Conservation (phyloP, 495 filamentous ascomycete species). For the Neurospora pannonica region DNA sequence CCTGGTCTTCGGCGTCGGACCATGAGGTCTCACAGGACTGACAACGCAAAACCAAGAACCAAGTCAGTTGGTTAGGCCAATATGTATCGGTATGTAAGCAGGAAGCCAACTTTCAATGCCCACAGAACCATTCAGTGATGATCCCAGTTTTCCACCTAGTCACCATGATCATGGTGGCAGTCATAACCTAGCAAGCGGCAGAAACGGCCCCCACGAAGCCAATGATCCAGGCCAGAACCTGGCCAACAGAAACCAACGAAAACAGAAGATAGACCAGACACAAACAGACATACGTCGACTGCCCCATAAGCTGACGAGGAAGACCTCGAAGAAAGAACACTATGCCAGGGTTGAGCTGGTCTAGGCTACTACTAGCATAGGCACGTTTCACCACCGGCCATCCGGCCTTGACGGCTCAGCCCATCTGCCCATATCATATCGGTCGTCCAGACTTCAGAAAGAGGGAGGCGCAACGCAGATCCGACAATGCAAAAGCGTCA, state of each 20-base stretch:
- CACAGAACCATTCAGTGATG: background rate
- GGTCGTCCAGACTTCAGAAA: background rate
- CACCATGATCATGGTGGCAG: background rate
- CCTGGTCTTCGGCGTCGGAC: background rate
- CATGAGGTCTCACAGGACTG: background rate
- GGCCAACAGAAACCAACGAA: background rate
- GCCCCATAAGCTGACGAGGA: background rate
- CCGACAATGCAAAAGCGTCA: background rate
- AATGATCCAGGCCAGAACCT: background rate
- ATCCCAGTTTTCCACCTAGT: background rate
- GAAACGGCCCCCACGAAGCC: background rate
- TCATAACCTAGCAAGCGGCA: background rate
- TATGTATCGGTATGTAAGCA: background rate
- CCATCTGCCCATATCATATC: background rate
- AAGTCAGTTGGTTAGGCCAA: background rate
- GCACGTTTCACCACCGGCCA: background rate
- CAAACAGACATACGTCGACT: background rate
- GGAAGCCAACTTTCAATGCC: background rate
- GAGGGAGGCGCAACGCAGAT: background rate
- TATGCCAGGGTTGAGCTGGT: background rate
- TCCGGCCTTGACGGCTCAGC: background rate
- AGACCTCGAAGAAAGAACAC: background rate
- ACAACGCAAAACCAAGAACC: background rate
- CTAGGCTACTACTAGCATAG: background rate
- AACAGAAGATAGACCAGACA: background rate